phyloP scores from a whole-genome alignment of 202 grass and related monocot genomes.

The Panicum hallii region DNA sequence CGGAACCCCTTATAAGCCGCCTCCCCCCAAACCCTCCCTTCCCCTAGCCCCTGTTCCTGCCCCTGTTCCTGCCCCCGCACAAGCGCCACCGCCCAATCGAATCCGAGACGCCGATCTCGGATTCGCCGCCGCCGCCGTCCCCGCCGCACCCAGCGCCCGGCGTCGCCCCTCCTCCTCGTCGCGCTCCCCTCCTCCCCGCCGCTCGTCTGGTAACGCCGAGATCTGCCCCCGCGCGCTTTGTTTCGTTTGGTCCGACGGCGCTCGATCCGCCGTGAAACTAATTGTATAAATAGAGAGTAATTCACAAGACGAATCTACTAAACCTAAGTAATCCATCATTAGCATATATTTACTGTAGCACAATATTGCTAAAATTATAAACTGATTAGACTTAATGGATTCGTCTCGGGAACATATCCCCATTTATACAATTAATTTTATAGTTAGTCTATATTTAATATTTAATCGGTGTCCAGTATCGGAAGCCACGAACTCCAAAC shows the following conservation, averaged over 20 bases:
- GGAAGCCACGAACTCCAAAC: no score
- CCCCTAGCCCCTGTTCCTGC: not conserved
- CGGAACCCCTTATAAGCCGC: constrained; percentile 55
- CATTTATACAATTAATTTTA: no score
- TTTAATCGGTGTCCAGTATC: no score
- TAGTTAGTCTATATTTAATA: no score
- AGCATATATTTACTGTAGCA: no score
- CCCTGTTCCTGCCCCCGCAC: not conserved
- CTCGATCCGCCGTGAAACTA: constrained; percentile 45
- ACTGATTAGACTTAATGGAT: no score
- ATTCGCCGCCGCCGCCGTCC: constrained; percentile 26
- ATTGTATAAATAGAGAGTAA: no score
- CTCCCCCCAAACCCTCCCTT: constrained; percentile 30
- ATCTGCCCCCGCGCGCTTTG: not conserved
- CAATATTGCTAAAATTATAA: no score
- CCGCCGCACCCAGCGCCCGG: not conserved
- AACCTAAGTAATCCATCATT: no score
- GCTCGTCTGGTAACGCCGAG: constrained; percentile 43
- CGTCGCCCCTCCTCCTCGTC: not conserved
- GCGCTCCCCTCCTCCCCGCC: not conserved
- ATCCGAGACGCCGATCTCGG: constrained; percentile 59
- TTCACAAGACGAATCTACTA: no score
- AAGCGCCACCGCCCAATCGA: constrained; percentile 14
- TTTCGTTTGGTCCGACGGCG: no score
- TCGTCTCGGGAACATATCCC: no score